Evolutionary conservation across 2,329 filamentous ascomycete genomes (phyloP).

Genomic region (Aureobasidium pullulans): DNA sequence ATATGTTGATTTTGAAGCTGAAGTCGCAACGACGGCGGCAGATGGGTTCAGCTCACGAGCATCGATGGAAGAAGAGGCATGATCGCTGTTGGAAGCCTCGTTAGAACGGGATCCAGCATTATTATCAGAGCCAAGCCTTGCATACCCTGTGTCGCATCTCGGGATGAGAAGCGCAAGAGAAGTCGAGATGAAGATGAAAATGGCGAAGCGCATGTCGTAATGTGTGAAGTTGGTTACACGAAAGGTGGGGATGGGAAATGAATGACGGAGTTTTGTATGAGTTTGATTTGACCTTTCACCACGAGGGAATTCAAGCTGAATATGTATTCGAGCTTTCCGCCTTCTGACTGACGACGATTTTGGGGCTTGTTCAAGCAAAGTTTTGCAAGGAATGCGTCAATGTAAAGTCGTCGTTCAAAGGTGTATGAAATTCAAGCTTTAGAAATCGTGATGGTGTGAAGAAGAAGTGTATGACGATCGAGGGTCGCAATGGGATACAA

Average conservation of each 20-base stretch:
- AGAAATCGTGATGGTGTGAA: background rate
- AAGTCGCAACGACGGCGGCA: background rate
- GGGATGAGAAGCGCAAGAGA: constrained; percentile 8
- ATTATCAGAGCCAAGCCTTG: background rate
- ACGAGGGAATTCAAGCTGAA: background rate
- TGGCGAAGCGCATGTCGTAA: background rate
- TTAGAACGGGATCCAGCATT: background rate
- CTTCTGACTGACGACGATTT: background rate
- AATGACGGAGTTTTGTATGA: background rate
- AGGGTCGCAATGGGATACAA: background rate
- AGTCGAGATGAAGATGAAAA: constrained; percentile 2
- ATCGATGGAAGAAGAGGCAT: background rate
- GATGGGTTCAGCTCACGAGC: background rate
- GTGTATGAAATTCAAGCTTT: background rate
- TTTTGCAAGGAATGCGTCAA: constrained; percentile 1
- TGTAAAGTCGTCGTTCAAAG: background rate
- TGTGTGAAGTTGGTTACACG: background rate
- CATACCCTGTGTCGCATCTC: constrained; percentile 1
- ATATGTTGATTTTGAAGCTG: background rate
- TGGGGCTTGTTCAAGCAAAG: background rate
- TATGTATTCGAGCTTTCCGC: background rate
- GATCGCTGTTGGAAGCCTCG: background rate
- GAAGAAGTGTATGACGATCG: background rate
- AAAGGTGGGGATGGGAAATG: background rate
- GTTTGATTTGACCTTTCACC: background rate